Evolutionary conservation across 441 rosid species (phyloP), one percentile per base, ranked within the genome.

Genomic region (Euphorbia schlechtendalii): DNA sequence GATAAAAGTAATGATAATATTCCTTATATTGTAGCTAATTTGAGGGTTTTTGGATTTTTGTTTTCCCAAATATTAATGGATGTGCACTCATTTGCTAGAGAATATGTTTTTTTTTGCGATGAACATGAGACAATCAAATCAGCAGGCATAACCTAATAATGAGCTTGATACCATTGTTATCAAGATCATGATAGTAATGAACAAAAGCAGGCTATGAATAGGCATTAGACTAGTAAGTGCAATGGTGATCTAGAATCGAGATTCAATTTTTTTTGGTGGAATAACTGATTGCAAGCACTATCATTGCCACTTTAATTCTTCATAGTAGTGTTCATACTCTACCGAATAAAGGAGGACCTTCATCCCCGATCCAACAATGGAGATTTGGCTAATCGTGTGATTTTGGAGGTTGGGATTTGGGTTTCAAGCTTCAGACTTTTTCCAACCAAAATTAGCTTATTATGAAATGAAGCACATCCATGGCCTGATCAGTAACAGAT

Each of bases 341-440:
- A 54, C 96, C 97, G 48, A 84, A 83, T 73, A 86, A 83, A 73
- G 96, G 96, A 49, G 95, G 84, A 17, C 99, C 97, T 56, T 88
- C 95, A 5, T 86, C 99, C 2, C 70, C 90, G 75, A 83, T 90
- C 65, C 87, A 93, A 46, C 85, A 96, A 7, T 93, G 97, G 99
- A 83, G 78, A 71, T 81, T 95, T 27, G 97, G 93, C 54, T 97
- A 97, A 24, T 78, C 90, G 64, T 93, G 99, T 66, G 97, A 93
- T 68, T 93, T 97, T 69, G 99, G 97, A 68, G 99, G 97, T 71
- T 93, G 99, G 97, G 99, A 93, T 73, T 75, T 87, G 76, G 92
- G 93, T 40, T 93, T 97, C 80, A 77, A 84, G 68, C 95, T 88
- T 54, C 78, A 73, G 82, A 73, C 86, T 77, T 85, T 90, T 36